A percentile compares a stretch with the other conserved stretches of the same genome.
Evolutionary conservation across 1,284 basidiomycete species (phyloP).

Genomic region (Apiotrichum mycotoxinovorans): DNA sequence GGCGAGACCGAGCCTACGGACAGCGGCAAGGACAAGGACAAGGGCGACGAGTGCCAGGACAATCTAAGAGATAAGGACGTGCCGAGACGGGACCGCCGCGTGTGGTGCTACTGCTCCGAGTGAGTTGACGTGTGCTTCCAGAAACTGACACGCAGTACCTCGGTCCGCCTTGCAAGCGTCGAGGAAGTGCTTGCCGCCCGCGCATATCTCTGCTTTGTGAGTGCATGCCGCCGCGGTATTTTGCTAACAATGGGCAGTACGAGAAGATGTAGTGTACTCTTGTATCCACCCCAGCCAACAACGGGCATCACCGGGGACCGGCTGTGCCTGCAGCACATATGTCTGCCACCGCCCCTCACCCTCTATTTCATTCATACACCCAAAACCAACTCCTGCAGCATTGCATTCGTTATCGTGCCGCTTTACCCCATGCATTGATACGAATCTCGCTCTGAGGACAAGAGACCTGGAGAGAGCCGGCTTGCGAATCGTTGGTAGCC

Average conservation of each 20-base stretch:
- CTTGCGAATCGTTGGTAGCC: too few relatives aligned
- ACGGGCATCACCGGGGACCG: too few relatives aligned
- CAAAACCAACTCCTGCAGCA: too few relatives aligned
- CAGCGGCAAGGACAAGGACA: neutral
- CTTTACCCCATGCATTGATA: too few relatives aligned
- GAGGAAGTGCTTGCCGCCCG: conserved; percentile 85
- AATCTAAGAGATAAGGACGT: neutral
- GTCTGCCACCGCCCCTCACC: too few relatives aligned
- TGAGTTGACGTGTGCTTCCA: conserved; percentile 23
- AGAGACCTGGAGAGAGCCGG: too few relatives aligned
- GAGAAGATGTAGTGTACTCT: conserved; percentile 16
- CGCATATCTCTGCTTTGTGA: conserved; percentile 66
- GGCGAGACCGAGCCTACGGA: neutral
- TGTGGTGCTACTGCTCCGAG: conserved; percentile 84
- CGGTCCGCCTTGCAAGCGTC: conserved; percentile 70
- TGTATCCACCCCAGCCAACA: too few relatives aligned
- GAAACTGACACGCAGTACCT: conserved; percentile 50
- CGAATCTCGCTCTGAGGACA: too few relatives aligned
- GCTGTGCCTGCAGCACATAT: too few relatives aligned
- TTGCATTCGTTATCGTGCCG: too few relatives aligned
- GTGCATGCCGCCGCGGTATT: conserved; percentile 6
- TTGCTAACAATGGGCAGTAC: conserved; percentile 21
- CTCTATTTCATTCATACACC: too few relatives aligned
- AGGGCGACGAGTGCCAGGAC: conserved; percentile 18
- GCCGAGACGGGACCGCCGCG: conserved; percentile 51